phyloP scores from a whole-genome alignment of 139 green algal genomes.

The Picochlorum sp. region DNA sequence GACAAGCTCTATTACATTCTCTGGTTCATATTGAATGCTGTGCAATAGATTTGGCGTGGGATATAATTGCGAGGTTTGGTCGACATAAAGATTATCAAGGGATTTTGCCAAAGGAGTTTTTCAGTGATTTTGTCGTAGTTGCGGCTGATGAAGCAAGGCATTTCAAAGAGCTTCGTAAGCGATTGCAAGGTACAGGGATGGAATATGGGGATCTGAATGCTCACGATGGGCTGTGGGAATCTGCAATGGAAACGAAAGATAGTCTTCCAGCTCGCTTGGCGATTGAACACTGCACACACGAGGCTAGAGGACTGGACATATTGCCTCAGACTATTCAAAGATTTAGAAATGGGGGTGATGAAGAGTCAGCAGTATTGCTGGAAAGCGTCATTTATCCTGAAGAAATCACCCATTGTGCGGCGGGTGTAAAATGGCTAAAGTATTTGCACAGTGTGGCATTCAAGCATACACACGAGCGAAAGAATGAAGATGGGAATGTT shows the following conservation, averaged over 20 bases:
- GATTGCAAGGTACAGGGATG: slow-evolving; percentile 12
- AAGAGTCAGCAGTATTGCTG: slow-evolving; percentile 48
- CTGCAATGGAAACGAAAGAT: slow-evolving; percentile 44
- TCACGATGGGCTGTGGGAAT: slow-evolving; percentile 87
- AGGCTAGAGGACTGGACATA: slow-evolving; percentile 72
- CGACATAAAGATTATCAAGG: slow-evolving; percentile 9
- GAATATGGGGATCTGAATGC: slow-evolving; percentile 32
- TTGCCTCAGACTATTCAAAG: slow-evolving; percentile 75
- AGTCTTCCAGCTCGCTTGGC: slow-evolving; percentile 56
- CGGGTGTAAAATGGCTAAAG: slow-evolving; percentile 71
- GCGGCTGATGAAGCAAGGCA: slow-evolving; percentile 79
- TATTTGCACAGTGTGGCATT: slow-evolving; percentile 44
- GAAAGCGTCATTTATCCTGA: slow-evolving; percentile 71
- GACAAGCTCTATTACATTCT: slow-evolving; percentile 37
- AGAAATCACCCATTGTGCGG: slow-evolving; percentile 82
- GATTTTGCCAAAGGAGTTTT: slow-evolving; percentile 54
- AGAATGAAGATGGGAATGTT: background rate
- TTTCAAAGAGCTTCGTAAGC: slow-evolving; percentile 48
- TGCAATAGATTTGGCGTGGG: slow-evolving; percentile 80
- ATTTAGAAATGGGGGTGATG: slow-evolving; percentile 58
- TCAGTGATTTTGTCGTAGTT: slow-evolving; percentile 70
- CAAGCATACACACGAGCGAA: too few relatives aligned
- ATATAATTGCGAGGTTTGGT: slow-evolving; percentile 72
- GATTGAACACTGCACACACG: slow-evolving; percentile 88
- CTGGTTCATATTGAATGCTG: slow-evolving; percentile 68